phyloP scores from a whole-genome alignment of 495 filamentous ascomycete species.

The Oidiodendron maius region DNA sequence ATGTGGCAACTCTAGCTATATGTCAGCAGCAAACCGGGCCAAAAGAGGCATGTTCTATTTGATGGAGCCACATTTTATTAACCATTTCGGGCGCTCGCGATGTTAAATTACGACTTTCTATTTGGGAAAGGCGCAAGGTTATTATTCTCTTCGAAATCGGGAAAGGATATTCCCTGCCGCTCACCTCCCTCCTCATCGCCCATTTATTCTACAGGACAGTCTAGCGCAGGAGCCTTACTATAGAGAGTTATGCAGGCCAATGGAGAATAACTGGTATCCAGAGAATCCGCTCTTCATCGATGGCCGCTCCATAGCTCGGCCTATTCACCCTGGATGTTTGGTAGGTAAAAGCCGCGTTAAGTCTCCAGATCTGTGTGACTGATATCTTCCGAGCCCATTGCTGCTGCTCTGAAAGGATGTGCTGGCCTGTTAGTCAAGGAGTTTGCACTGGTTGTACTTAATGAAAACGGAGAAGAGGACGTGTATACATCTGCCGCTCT shows the following conservation, averaged over 20 bases:
- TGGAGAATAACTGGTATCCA: slow-evolving; percentile 7
- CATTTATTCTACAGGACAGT: slow-evolving; percentile 19
- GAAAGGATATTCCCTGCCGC: too few species aligned
- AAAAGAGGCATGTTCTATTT: too few species aligned
- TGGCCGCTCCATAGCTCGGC: too few species aligned
- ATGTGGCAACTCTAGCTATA: too few species aligned
- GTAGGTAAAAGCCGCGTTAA: not conserved
- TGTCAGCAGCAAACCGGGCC: too few species aligned
- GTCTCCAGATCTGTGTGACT: not conserved
- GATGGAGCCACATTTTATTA: too few species aligned
- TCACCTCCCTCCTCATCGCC: too few species aligned
- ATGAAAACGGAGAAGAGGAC: slow-evolving; percentile 15
- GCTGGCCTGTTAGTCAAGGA: slow-evolving; percentile 7
- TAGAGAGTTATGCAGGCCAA: slow-evolving; percentile 8
- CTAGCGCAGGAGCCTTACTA: slow-evolving; percentile 1
- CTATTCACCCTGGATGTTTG: not conserved
- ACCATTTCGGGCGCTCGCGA: too few species aligned
- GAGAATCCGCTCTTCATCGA: slow-evolving; percentile 13
- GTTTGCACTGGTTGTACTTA: slow-evolving; percentile 11
- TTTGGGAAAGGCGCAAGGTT: too few species aligned
- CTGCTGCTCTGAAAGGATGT: slow-evolving; percentile 12
- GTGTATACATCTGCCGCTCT: slow-evolving; percentile 9
- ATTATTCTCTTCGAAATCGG: too few species aligned
- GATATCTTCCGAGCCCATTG: not conserved
- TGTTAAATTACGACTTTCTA: too few species aligned